Evolutionary conservation across 1,139 yeast species (phyloP).

Genomic region (Zygosaccharomyces pseudobailii): DNA sequence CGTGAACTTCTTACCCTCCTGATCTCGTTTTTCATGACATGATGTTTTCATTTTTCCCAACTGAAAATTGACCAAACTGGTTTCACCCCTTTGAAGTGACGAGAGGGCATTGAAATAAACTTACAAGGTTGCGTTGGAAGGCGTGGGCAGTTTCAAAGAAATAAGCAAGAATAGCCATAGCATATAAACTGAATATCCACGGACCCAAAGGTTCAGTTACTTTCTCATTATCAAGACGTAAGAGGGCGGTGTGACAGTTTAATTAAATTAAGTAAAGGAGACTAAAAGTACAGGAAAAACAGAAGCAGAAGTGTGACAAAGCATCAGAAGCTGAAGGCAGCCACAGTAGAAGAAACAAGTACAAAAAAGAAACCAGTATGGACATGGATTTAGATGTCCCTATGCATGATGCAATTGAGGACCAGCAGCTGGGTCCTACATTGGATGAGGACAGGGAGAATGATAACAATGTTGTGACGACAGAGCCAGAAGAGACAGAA

Average conservation of each 20-base stretch:
- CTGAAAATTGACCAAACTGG: background rate
- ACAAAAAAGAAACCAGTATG: constrained; percentile 35
- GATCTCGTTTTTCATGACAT: background rate
- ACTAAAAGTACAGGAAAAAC: background rate
- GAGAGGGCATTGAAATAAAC: background rate
- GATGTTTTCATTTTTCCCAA: background rate
- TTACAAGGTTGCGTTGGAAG: background rate
- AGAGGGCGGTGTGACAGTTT: background rate
- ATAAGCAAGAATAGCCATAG: background rate
- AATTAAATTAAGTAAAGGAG: background rate
- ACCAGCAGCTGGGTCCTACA: constrained; percentile 37
- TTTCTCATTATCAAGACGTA: background rate
- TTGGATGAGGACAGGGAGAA: constrained; percentile 31
- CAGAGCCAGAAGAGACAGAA: constrained; percentile 1
- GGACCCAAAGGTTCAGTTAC: background rate
- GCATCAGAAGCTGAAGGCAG: background rate
- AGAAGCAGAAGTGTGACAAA: background rate
- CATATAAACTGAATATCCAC: background rate
- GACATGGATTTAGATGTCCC: constrained; percentile 67
- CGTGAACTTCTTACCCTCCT: background rate
- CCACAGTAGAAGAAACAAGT: background rate
- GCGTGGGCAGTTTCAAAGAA: background rate
- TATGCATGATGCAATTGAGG: constrained; percentile 65
- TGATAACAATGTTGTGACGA: constrained; percentile 10
- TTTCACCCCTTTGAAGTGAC: constrained; percentile 4